A percentile compares a stretch with the other conserved stretches of the same genome.
These are phyloP conservation scores for Phylloporus sp. DNA, from an alignment of 768 basidiomycete species.

Conservation along the genomic window DNA sequence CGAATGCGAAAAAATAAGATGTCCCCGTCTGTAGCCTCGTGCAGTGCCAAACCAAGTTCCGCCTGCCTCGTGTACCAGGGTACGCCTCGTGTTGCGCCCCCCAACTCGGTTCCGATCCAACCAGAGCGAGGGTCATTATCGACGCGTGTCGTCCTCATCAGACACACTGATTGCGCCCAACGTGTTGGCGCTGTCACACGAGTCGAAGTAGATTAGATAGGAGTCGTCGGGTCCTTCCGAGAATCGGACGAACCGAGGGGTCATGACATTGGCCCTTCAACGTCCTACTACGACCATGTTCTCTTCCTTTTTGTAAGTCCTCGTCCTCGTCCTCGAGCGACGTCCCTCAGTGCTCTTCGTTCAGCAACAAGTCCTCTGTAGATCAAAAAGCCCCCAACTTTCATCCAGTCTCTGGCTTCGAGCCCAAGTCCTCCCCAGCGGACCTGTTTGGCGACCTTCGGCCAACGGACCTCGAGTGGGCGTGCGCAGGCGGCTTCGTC, in stretches of 20 bases:
- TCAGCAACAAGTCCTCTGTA: conserved; percentile 49
- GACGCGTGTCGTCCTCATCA: too few relatives aligned
- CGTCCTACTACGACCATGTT: conserved; percentile 55
- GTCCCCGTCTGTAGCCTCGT: too few relatives aligned
- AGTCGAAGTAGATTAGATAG: too few relatives aligned
- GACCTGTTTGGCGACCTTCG: conserved; percentile 75
- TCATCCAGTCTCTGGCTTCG: conserved; percentile 61
- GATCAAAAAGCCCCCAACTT: conserved; percentile 75
- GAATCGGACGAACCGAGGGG: conserved; percentile 3
- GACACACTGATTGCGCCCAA: too few relatives aligned
- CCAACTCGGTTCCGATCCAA: too few relatives aligned
- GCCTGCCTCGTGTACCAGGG: too few relatives aligned
- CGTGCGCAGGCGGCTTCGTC: conserved; percentile 75
- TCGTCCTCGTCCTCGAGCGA: neutral
- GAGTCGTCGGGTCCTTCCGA: conserved; percentile 7
- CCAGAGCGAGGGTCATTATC: too few relatives aligned
- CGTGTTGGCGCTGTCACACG: too few relatives aligned
- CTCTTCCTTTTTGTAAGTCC: conserved; percentile 78
- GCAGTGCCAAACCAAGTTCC: too few relatives aligned
- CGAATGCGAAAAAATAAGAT: too few relatives aligned
- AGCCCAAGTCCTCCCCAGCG: conserved; percentile 43
- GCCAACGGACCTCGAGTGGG: conserved; percentile 74
- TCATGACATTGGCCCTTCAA: neutral
- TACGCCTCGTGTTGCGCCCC: too few relatives aligned
- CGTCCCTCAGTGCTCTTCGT: neutral